Evolutionary conservation across 1,284 basidiomycete species (phyloP), one percentile per base, ranked within the genome.

Genomic region (Apiotrichum sp.): DNA sequence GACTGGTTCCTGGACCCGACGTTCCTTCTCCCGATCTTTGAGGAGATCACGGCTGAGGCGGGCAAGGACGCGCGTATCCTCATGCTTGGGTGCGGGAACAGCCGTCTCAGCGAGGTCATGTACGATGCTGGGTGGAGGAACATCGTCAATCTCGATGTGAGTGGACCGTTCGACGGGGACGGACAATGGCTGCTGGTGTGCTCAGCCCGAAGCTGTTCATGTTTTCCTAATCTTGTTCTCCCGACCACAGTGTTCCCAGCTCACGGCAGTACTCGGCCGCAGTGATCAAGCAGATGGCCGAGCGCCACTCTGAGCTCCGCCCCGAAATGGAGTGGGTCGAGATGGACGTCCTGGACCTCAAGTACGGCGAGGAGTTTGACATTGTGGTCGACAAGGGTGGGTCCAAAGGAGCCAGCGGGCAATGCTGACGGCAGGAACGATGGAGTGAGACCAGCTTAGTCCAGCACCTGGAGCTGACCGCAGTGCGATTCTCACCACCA

Each of bases 71-170:
- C 85, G 1, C 78, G 82, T 34, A 88, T 95, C 62, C 74, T 93
- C 57, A 89, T 95, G 83, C 82, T 96, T 7, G 92, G 92, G 47
- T 95, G 92, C 68, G 92, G 92, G 5, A 95, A 93, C 74, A 90
- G 89, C 3, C 86, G 77, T 52, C 76, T 93, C 44, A 60, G 70
- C 14, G 74, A 76, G 62, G 71, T 66, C 43, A 89, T 95, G 87
- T 95, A 89, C 77, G 87, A 91, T 62, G 88, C 89, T 64, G 91
- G 89, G 0, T 95, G 88, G 72, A 83, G 79, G 59, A 84, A 87
- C 62, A 88, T 96, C 57, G 83, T 88, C 62, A 95, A 93, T 68
- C 78, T 86, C 29, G 92, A 95, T 68, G 89, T 90, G 56, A 61
- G 83, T 75, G 36, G 13, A 13, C 36, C 36, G 22, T 22, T 22